These are phyloP conservation scores for Trichosporon sp. DNA, from an alignment of 1,284 basidiomycete species.

Conservation along the genomic window DNA sequence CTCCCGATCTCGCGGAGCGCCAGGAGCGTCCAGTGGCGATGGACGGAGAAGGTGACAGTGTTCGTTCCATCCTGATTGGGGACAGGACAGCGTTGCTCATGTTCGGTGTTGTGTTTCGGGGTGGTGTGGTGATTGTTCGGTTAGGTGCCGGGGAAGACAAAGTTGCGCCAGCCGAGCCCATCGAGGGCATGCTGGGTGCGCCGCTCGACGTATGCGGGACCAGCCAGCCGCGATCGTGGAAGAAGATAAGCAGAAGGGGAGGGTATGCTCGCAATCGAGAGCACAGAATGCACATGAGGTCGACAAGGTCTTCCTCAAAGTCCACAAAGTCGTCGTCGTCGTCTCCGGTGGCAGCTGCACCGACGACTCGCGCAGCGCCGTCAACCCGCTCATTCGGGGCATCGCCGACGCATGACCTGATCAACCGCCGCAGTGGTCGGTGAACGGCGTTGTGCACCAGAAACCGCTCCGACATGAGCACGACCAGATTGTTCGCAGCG, in stretches of 20 bases:
- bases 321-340: constrained; percentile 23
- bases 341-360: constrained; percentile 62
- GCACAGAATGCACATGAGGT: constrained; percentile 82
- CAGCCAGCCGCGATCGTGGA: constrained; percentile 67
- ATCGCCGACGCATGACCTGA: constrained; percentile 83
- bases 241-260: constrained; percentile 89
- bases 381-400: constrained; percentile 69
- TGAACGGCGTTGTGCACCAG: constrained; percentile 85
- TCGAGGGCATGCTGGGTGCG: constrained; percentile 43
- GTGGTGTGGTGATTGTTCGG: neutral
- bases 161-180: neutral
- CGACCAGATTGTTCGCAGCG: constrained; percentile 78
- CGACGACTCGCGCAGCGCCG: constrained; percentile 64
- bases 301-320: constrained; percentile 61
- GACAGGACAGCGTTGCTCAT: neutral
- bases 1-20: constrained; percentile 55
- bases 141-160: neutral
- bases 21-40: constrained; percentile 47
- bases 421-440: constrained; percentile 75
- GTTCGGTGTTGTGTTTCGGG: neutral
- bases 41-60: constrained; percentile 49
- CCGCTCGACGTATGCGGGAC: constrained; percentile 19
- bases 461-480: constrained; percentile 82
- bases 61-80: neutral
- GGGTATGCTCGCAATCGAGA: constrained; percentile 82